Conservation (phyloP, 352 stramenopile species). For the Globisporangium barbulae region DNA sequence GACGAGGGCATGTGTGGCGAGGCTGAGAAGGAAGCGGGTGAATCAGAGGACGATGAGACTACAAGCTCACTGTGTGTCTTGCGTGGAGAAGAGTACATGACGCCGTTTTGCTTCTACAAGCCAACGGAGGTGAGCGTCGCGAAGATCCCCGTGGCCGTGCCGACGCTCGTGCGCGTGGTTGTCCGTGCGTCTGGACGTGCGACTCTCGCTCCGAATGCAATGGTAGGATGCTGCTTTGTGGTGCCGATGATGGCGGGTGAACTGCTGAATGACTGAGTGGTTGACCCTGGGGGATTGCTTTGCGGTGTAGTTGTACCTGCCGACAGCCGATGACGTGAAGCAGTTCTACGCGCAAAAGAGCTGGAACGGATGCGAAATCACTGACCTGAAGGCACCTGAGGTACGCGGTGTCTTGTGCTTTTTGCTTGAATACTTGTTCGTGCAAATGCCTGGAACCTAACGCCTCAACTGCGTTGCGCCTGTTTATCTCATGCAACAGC, state of each 20-base stretch:
- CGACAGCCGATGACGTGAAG: slow-evolving; percentile 25
- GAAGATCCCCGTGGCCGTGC: slow-evolving; percentile 53
- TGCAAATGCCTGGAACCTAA: not conserved
- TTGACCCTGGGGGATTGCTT: not conserved
- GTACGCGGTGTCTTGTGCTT: not conserved
- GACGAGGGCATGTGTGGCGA: not conserved
- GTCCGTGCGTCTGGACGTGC: slow-evolving; percentile 53
- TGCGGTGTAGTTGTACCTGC: slow-evolving; percentile 28
- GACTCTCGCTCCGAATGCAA: slow-evolving; percentile 49
- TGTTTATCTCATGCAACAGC: slow-evolving; percentile 19
- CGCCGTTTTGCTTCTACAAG: slow-evolving; percentile 61
- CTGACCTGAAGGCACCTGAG: slow-evolving; percentile 8
- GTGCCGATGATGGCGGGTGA: not conserved
- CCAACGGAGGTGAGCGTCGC: not conserved
- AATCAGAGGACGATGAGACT: slow-evolving; percentile 14
- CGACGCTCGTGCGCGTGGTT: slow-evolving; percentile 66
- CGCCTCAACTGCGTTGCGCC: not conserved
- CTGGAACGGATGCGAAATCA: slow-evolving; percentile 32
- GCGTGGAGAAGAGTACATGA: slow-evolving; percentile 60
- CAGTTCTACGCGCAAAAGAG: slow-evolving; percentile 27
- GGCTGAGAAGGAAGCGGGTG: not conserved
- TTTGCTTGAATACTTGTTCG: not conserved
- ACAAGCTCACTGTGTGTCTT: slow-evolving; percentile 39
- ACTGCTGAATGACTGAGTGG: not conserved
- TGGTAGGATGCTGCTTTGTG: slow-evolving; percentile 32